A percentile compares a stretch with the other conserved stretches of the same genome.
Evolutionary conservation across 2,329 filamentous ascomycete species (phyloP).

Genomic region (Fusarium verticillioides): DNA sequence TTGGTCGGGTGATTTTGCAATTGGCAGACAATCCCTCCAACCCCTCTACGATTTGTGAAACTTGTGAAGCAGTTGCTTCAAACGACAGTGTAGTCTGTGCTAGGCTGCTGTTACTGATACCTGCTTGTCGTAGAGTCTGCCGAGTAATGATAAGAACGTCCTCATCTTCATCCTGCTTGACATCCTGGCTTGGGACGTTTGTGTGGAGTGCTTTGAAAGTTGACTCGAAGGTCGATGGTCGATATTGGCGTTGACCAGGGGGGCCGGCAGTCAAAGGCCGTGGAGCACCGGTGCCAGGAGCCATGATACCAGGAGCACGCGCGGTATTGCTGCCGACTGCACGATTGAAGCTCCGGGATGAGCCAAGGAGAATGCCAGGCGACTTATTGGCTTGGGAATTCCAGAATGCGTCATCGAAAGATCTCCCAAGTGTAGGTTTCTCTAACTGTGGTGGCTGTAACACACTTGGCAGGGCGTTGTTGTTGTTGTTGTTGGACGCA

Average conservation of each 20-base stretch:
- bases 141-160: slow-evolving; percentile 37
- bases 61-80: slow-evolving; percentile 3
- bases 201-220: slow-evolving; percentile 50
- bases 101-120: slow-evolving; percentile 34
- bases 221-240: slow-evolving; percentile 56
- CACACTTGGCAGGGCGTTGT: background rate
- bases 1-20: background rate
- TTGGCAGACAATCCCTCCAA: slow-evolving; percentile 2
- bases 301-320: slow-evolving; percentile 22
- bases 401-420: slow-evolving; percentile 19
- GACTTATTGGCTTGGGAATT: slow-evolving; percentile 10
- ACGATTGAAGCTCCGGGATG: slow-evolving; percentile 20
- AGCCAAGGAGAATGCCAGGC: slow-evolving; percentile 8
- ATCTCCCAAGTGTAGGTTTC: slow-evolving; percentile 4
- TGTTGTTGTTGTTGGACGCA: slow-evolving; percentile 16
- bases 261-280: slow-evolving; percentile 65
- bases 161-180: slow-evolving; percentile 43
- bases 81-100: slow-evolving; percentile 13
- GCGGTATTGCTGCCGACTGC: slow-evolving; percentile 25
- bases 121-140: slow-evolving; percentile 37
- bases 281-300: slow-evolving; percentile 56
- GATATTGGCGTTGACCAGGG: slow-evolving; percentile 63
- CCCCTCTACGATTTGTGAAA: background rate
- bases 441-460: slow-evolving; percentile 23
- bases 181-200: slow-evolving; percentile 37